Evolutionary conservation across 805 yeast species (phyloP), one percentile per base, ranked within the genome.

Genomic region (Wickerhamiella domercqiae): DNA sequence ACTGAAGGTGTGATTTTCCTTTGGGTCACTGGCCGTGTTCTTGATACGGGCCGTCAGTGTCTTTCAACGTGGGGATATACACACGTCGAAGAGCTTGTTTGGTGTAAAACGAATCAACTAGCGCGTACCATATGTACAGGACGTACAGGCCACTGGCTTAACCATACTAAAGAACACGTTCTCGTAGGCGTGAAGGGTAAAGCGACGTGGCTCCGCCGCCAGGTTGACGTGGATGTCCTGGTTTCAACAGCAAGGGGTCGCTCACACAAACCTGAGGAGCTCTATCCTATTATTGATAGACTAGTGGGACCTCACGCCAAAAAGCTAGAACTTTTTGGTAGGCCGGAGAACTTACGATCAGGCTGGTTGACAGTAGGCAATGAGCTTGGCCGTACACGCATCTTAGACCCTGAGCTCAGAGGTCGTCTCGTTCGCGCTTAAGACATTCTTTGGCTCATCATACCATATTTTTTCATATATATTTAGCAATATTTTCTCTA

Each of bases 11-110:
- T 86, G 2, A 60, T 84, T 32, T 64, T 84, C 43, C 65, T 86
- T 19, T 86, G 96, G 97, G 96, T 87, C 7, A 87, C 97, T 1
- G 96, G 96, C 1, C 66, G 97, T 33, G 83, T 95, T 7, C 75
- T 83, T 47, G 95, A 87, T 48, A 64, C 79, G 16, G 97, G 97
- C 1, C 67, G 93, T 29, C 71, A 71, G 39, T 81, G 86, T 5
- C 60, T 86, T 39, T 55, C 54, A 3, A 72, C 70, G 41, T 84
- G 95, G 94, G 96, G 96, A 1, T 86, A 86, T 53, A 53, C 58
- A 26, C 71, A 78, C 4, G 60, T 71, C 17, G 87, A 84, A 54
- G 96, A 86, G 54, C 57, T 86, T 43, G 70, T 86, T 6, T 86
- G 97, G 97, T 70, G 83, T 41, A 86, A 86, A 55, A 73, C 90